Conservation (phyloP, 768 basidiomycete species). For the Boletus edulis region DNA sequence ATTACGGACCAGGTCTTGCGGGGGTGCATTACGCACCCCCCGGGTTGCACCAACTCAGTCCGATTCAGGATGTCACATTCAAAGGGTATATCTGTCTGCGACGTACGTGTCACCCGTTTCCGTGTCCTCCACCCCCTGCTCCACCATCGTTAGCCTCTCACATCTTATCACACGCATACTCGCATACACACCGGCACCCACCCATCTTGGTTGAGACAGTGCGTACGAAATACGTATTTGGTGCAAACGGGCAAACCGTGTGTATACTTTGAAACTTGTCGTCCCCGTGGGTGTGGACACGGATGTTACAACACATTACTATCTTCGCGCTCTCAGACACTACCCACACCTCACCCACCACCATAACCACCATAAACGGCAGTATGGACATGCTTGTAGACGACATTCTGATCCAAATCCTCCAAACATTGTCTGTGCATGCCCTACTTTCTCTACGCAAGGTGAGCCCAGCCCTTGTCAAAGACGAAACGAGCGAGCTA, state of each 20-base stretch:
- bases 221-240: neutral
- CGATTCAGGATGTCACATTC: slow-evolving; percentile 1
- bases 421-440: slow-evolving; percentile 13
- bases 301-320: neutral
- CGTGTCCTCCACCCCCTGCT: neutral
- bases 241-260: neutral
- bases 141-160: neutral
- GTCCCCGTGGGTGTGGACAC: neutral
- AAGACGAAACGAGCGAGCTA: neutral
- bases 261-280: neutral
- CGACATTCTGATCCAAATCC: slow-evolving; percentile 24
- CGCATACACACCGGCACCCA: too few species aligned
- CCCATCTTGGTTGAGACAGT: neutral
- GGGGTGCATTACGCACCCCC: neutral
- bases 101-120: neutral
- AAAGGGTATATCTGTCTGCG: neutral
- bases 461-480: slow-evolving; percentile 10
- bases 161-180: neutral
- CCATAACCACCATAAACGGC: neutral
- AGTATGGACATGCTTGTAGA: slow-evolving; percentile 26
- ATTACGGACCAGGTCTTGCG: slow-evolving; percentile 3
- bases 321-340: slow-evolving; percentile 4
- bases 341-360: neutral
- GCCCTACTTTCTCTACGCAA: slow-evolving; percentile 20
- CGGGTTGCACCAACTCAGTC: neutral